phyloP scores from a whole-genome alignment of 78 protist genomes.

The slime mould (Dictyostelium discoideum) region DNA sequence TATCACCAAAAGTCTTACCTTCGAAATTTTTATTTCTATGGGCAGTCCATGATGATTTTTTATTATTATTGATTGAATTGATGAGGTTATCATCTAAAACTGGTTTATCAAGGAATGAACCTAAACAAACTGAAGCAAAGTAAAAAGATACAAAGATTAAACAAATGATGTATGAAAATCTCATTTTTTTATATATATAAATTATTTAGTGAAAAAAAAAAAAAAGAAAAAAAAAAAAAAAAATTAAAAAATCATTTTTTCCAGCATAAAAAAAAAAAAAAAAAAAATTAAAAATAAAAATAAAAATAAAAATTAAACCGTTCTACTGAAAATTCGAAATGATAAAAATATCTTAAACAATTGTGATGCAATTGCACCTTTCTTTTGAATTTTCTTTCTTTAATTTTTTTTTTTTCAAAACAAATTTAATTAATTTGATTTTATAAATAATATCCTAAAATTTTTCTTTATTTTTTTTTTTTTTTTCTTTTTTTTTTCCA shows the following conservation, averaged over 20 bases:
- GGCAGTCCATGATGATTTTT: slow-evolving; percentile 54
- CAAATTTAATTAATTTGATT: no score
- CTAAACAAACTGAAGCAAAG: background rate
- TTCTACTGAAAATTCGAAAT: no score
- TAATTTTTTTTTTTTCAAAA: no score
- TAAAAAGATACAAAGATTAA: background rate
- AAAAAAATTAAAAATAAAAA: no score
- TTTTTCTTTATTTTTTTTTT: no score
- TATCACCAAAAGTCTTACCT: slow-evolving; percentile 34
- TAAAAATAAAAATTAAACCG: background rate
- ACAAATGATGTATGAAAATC: background rate
- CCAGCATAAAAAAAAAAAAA: no score
- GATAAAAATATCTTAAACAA: background rate
- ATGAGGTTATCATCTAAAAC: background rate
- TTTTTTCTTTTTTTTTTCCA: no score
- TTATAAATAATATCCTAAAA: no score
- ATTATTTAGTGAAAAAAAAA: background rate
- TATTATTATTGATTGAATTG: slow-evolving; percentile 1
- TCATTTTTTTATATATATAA: background rate
- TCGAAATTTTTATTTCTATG: slow-evolving; percentile 54
- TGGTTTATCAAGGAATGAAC: background rate
- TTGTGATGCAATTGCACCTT: background rate
- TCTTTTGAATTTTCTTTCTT: background rate
- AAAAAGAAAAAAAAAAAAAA: background rate
- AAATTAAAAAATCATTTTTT: background rate